phyloP scores from a whole-genome alignment of 2,329 filamentous ascomycete species.

The Bipolaris cookei region DNA sequence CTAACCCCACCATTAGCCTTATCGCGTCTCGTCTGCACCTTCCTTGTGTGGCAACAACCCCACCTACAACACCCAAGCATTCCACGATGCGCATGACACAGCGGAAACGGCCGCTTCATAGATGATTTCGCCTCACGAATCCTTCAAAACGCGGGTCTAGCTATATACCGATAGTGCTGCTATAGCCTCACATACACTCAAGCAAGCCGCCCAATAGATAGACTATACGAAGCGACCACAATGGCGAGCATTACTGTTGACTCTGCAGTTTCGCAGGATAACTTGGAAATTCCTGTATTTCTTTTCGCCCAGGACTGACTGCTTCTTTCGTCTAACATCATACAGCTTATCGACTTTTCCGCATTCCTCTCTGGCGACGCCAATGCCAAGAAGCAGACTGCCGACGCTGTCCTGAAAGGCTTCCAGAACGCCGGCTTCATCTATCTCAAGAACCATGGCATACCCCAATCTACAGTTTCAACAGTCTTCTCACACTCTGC shows the following conservation, averaged over 20 bases:
- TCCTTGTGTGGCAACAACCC: constrained; percentile 27
- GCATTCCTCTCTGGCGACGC: constrained; percentile 70
- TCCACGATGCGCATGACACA: constrained; percentile 19
- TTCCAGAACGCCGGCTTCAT: constrained; percentile 90
- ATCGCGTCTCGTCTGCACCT: constrained; percentile 38
- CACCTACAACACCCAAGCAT: constrained; percentile 20
- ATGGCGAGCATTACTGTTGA: constrained; percentile 38
- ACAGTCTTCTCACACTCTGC: constrained; percentile 63
- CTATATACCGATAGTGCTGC: not conserved
- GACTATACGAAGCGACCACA: constrained; percentile 3
- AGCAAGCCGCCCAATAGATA: not conserved
- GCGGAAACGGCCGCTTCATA: constrained; percentile 30
- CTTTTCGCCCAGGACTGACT: not conserved
- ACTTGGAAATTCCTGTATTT: constrained; percentile 49
- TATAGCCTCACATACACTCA: not conserved
- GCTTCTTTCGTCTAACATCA: not conserved
- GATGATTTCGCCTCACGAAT: constrained; percentile 8
- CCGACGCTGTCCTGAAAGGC: constrained; percentile 74
- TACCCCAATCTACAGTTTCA: constrained; percentile 64
- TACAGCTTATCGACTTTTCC: constrained; percentile 78
- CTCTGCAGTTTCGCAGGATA: constrained; percentile 48
- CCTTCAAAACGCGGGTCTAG: not conserved
- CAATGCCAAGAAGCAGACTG: constrained; percentile 67
- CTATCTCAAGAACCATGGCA: constrained; percentile 81
- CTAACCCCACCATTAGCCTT: constrained; percentile 29